phyloP scores from a whole-genome alignment of 164 flowering plant species.

The Umbellularia californica region DNA sequence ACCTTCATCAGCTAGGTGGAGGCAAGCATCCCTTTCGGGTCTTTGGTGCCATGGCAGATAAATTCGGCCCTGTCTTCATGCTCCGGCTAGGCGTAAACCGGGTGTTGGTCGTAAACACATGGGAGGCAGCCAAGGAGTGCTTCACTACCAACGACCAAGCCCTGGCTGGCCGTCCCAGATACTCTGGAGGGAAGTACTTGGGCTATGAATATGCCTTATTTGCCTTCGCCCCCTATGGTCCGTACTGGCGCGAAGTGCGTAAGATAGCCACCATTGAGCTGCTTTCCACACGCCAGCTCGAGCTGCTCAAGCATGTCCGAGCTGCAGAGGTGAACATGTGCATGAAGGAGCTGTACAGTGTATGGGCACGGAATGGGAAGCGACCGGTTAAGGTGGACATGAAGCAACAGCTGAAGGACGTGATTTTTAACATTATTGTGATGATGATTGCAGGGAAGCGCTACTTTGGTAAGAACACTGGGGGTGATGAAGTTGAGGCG shows the following conservation, averaged over 20 bases:
- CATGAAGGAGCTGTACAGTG: slow-evolving; percentile 7
- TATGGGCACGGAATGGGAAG: slow-evolving; percentile 1
- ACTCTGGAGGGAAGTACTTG: not conserved
- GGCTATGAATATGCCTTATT: slow-evolving; percentile 12
- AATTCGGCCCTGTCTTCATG: slow-evolving; percentile 16
- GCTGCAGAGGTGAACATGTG: slow-evolving; percentile 10
- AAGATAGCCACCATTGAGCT: slow-evolving; percentile 22
- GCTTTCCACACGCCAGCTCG: slow-evolving; percentile 14
- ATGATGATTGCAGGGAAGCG: slow-evolving; percentile 23
- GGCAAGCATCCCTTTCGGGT: not conserved
- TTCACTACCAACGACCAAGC: slow-evolving; percentile 14
- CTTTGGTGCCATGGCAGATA: slow-evolving; percentile 16
- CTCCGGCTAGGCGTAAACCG: slow-evolving; percentile 16
- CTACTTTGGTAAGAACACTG: not conserved
- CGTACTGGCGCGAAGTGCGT: slow-evolving; percentile 24
- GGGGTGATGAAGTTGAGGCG: not conserved
- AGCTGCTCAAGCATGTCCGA: not conserved
- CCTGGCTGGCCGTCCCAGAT: slow-evolving; percentile 12
- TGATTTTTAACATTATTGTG: slow-evolving; percentile 12
- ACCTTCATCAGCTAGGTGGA: slow-evolving; percentile 11
- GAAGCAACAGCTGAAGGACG: slow-evolving; percentile 12
- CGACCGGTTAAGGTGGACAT: slow-evolving; percentile 11
- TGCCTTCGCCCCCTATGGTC: slow-evolving; percentile 11
- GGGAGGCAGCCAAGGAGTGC: slow-evolving; percentile 27
- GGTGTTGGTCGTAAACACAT: slow-evolving; percentile 12